Evolutionary conservation across 1,139 yeast species (phyloP).

Genomic region (Nakaseomyces nivariensis): DNA sequence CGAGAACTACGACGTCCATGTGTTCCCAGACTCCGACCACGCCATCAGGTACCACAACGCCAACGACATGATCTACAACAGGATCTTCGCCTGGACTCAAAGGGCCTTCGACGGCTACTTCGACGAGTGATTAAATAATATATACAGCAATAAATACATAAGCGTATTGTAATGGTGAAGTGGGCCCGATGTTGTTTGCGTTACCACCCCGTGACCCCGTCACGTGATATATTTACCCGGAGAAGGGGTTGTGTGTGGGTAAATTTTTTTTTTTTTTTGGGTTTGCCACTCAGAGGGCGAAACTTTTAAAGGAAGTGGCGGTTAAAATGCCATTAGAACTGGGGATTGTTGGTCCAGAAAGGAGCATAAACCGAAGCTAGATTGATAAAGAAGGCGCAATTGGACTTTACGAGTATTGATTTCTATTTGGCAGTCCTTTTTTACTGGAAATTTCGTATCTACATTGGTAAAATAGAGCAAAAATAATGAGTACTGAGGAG

Average conservation of each 20-base stretch:
- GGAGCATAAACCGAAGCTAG: too few species aligned
- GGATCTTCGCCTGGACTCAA: constrained; percentile 49
- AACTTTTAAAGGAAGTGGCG: not conserved
- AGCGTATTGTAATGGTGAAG: too few species aligned
- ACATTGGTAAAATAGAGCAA: too few species aligned
- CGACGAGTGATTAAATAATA: not conserved
- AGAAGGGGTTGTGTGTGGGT: not conserved
- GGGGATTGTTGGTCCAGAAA: too few species aligned
- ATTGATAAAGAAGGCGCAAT: not conserved
- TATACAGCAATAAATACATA: too few species aligned
- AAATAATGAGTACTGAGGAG: constrained; percentile 6
- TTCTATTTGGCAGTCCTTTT: not conserved
- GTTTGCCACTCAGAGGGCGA: too few species aligned
- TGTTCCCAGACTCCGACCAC: constrained; percentile 76
- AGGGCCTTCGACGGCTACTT: constrained; percentile 45
- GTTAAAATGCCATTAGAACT: not conserved
- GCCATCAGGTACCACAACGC: constrained; percentile 64
- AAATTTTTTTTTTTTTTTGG: too few species aligned
- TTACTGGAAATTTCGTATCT: too few species aligned
- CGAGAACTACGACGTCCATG: constrained; percentile 63
- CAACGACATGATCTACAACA: constrained; percentile 52
- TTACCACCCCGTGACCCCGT: too few species aligned
- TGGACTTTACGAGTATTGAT: not conserved
- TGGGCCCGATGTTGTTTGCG: too few species aligned
- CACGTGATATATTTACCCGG: not conserved